phyloP scores from a whole-genome alignment of 257 asterid species.

The Solanum chilense region DNA sequence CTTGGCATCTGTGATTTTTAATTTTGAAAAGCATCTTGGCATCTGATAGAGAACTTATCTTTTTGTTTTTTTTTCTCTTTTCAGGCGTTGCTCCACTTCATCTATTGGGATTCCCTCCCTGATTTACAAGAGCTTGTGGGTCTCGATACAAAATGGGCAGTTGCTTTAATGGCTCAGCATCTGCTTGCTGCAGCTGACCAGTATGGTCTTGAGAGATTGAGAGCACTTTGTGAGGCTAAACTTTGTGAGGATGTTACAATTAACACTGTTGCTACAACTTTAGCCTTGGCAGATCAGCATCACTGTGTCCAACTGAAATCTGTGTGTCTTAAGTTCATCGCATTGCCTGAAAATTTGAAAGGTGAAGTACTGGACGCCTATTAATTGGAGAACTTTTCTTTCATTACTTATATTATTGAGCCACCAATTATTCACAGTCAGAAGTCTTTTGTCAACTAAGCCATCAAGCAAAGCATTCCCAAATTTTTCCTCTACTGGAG shows the following conservation, averaged over 20 bases:
- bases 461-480: not conserved
- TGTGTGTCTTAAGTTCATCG: constrained; percentile 5
- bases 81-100: constrained; percentile 13
- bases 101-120: constrained; percentile 12
- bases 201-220: constrained; percentile 8
- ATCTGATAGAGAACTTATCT: not conserved
- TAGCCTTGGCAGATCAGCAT: constrained; percentile 9
- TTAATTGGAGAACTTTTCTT: not conserved
- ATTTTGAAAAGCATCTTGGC: not conserved
- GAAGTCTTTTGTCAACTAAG: not conserved
- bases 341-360: constrained; percentile 2
- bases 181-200: constrained; percentile 10
- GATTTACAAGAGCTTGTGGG: constrained; percentile 9
- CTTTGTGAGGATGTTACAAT: constrained; percentile 2
- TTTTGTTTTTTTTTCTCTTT: not conserved
- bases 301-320: constrained; percentile 7
- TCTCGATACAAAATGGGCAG: constrained; percentile 3
- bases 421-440: not conserved
- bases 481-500: not conserved
- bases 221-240: constrained; percentile 6
- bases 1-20: not conserved
- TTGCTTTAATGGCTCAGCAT: constrained; percentile 2
- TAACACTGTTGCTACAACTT: constrained; percentile 10
- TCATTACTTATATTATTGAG: not conserved
- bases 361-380: not conserved